Evolutionary conservation across 495 filamentous ascomycete genomes (phyloP).

Genomic region (Amphirosellinia nigrospora): DNA sequence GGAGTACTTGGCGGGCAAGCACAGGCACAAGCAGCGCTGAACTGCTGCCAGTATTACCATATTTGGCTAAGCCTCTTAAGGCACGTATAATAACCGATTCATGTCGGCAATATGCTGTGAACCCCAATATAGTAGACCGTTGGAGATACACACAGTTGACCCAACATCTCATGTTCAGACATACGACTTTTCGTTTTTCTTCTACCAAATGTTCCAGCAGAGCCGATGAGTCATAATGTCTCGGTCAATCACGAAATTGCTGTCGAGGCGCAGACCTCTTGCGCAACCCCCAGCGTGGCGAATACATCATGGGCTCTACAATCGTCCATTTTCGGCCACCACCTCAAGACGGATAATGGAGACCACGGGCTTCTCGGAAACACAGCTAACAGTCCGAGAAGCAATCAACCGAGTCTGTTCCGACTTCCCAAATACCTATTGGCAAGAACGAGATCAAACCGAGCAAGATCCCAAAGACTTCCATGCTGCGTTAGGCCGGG

Average conservation of each 20-base stretch:
- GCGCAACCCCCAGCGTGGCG: not conserved
- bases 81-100: not conserved
- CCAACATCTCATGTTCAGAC: not conserved
- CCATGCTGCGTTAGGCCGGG: constrained; percentile 74
- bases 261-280: not conserved
- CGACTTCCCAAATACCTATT: constrained; percentile 68
- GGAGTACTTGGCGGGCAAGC: too few relatives aligned
- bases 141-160: not conserved
- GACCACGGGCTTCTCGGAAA: constrained; percentile 71
- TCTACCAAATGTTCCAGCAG: not conserved
- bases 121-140: not conserved
- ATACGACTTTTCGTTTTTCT: not conserved
- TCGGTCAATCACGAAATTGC: not conserved
- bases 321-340: not conserved
- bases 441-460: constrained; percentile 72
- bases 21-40: too few relatives aligned
- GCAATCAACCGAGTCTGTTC: constrained; percentile 71
- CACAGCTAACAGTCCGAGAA: constrained; percentile 74
- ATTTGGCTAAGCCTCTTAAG: not conserved
- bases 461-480: constrained; percentile 76
- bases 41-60: not conserved
- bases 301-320: not conserved
- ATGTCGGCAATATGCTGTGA: not conserved
- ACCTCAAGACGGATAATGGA: constrained; percentile 58
- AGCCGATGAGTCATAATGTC: not conserved